Conservation (phyloP, 2,329 filamentous ascomycete species). For the Aspergillus ruber region DNA sequence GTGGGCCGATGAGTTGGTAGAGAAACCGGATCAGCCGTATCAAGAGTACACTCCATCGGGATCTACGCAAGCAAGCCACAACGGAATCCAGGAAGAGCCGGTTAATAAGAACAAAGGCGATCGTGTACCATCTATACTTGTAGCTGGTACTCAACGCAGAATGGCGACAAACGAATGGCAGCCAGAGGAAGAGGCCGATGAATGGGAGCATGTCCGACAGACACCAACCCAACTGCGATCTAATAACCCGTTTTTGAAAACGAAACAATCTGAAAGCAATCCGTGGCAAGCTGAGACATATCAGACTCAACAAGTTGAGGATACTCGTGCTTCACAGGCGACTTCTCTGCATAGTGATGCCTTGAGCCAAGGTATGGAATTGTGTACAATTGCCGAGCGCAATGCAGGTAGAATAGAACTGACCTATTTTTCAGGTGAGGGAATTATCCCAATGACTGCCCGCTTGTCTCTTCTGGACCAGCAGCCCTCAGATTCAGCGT, state of each 20-base stretch:
- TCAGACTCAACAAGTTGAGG: slow-evolving; percentile 5
- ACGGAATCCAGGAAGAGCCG: background rate
- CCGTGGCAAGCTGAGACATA: slow-evolving; percentile 14
- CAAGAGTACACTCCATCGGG: slow-evolving; percentile 6
- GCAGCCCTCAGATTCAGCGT: slow-evolving; percentile 19
- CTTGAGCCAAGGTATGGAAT: slow-evolving; percentile 27
- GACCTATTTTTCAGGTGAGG: slow-evolving; percentile 20
- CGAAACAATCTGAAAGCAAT: slow-evolving; percentile 16
- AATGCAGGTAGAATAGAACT: slow-evolving; percentile 4
- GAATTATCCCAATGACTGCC: slow-evolving; percentile 36
- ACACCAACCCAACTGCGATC: slow-evolving; percentile 27
- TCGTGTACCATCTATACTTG: slow-evolving; percentile 16
- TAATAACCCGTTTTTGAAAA: slow-evolving; percentile 36
- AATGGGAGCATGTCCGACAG: slow-evolving; percentile 15
- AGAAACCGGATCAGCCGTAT: slow-evolving; percentile 10
- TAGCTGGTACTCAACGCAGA: slow-evolving; percentile 16
- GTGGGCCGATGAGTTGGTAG: slow-evolving; percentile 26
- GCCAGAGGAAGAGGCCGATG: slow-evolving; percentile 4
- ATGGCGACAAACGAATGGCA: slow-evolving; percentile 17
- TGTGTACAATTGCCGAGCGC: background rate
- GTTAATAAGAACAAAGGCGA: slow-evolving; percentile 8
- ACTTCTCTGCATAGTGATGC: slow-evolving; percentile 21
- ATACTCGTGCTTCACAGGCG: slow-evolving; percentile 10
- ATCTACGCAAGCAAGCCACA: slow-evolving; percentile 3
- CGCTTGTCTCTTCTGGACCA: slow-evolving; percentile 31